phyloP scores from a whole-genome alignment of 2,329 filamentous ascomycete species.

The Polychaeton citri region DNA sequence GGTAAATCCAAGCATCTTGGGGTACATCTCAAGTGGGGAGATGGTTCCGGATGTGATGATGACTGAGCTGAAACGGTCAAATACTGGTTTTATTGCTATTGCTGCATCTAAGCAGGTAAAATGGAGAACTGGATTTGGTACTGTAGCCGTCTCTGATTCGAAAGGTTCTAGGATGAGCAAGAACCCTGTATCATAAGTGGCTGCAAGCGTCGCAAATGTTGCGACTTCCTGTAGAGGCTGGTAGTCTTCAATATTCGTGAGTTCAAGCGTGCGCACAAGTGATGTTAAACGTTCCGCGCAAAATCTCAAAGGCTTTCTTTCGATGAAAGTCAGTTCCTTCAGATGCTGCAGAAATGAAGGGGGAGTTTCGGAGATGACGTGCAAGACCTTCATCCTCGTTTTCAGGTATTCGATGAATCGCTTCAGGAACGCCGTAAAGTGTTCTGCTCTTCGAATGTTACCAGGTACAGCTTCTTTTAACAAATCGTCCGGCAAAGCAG shows the following conservation, averaged over 20 bases:
- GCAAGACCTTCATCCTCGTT: conserved; percentile 95
- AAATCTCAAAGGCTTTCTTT: conserved; percentile 86
- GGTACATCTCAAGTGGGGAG: conserved; percentile 96
- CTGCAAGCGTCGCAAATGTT: conserved; percentile 88
- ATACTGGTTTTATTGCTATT: conserved; percentile 94
- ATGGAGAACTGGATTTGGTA: conserved; percentile 92
- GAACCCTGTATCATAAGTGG: conserved; percentile 95
- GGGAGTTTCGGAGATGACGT: conserved; percentile 94
- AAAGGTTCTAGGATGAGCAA: conserved; percentile 93
- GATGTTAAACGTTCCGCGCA: conserved; percentile 92
- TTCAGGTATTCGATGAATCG: conserved; percentile 92
- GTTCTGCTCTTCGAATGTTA: conserved; percentile 89
- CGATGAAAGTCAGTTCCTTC: conserved; percentile 93
- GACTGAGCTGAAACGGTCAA: conserved; percentile 93
- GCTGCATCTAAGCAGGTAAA: conserved; percentile 95
- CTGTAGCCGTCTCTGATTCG: conserved; percentile 87
- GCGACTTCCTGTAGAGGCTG: conserved; percentile 94
- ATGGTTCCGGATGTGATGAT: conserved; percentile 98
- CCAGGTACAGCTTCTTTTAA: conserved; percentile 92
- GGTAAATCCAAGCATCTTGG: conserved; percentile 90
- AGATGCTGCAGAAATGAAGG: conserved; percentile 86
- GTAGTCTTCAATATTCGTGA: conserved; percentile 97
- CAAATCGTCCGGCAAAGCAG: conserved; percentile 83
- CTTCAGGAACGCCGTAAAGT: conserved; percentile 89
- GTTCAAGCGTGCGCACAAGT: conserved; percentile 82